Evolutionary conservation across 2,329 filamentous ascomycete genomes (phyloP).

Genomic region (Aspergillus neotritici): DNA sequence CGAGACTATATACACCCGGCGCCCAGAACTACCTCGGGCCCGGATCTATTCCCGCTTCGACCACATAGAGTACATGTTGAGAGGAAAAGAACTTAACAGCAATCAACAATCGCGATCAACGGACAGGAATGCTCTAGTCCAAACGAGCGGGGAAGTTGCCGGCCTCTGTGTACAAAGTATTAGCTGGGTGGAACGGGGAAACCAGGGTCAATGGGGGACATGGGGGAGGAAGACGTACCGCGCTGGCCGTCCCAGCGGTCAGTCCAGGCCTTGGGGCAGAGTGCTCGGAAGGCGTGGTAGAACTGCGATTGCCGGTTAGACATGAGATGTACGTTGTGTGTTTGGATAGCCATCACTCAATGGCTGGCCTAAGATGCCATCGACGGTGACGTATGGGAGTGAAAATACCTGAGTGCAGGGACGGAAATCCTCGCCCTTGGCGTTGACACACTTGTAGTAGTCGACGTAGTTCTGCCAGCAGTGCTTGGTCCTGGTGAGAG

Average conservation of each 20-base stretch:
- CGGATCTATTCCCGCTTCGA: slow-evolving; percentile 27
- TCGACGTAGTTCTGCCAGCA: slow-evolving; percentile 99
- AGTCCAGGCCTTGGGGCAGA: slow-evolving; percentile 94
- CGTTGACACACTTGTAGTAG: slow-evolving; percentile 98
- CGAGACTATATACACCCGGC: slow-evolving; percentile 30
- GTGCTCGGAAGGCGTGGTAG: slow-evolving; percentile 90
- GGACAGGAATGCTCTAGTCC: slow-evolving; percentile 38
- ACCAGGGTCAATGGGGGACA: slow-evolving; percentile 1
- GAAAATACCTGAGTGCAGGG: slow-evolving; percentile 82
- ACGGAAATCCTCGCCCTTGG: slow-evolving; percentile 97
- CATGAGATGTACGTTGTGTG: background rate
- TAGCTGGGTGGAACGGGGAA: slow-evolving; percentile 11
- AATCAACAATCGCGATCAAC: slow-evolving; percentile 22
- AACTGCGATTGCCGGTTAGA: slow-evolving; percentile 56
- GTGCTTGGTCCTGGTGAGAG: slow-evolving; percentile 68
- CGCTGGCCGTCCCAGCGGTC: slow-evolving; percentile 96
- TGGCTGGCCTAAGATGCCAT: background rate
- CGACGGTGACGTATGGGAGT: background rate
- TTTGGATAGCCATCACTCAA: no score
- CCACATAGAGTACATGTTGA: slow-evolving; percentile 38
- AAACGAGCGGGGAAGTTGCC: slow-evolving; percentile 52
- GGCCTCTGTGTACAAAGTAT: slow-evolving; percentile 38
- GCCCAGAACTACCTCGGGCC: slow-evolving; percentile 17
- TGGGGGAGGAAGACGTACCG: slow-evolving; percentile 53
- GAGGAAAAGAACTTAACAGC: slow-evolving; percentile 26